These are phyloP conservation scores for Lasiodiplodia sp. DNA, from an alignment of 2,329 filamentous ascomycete genomes.

Conservation along the genomic window DNA sequence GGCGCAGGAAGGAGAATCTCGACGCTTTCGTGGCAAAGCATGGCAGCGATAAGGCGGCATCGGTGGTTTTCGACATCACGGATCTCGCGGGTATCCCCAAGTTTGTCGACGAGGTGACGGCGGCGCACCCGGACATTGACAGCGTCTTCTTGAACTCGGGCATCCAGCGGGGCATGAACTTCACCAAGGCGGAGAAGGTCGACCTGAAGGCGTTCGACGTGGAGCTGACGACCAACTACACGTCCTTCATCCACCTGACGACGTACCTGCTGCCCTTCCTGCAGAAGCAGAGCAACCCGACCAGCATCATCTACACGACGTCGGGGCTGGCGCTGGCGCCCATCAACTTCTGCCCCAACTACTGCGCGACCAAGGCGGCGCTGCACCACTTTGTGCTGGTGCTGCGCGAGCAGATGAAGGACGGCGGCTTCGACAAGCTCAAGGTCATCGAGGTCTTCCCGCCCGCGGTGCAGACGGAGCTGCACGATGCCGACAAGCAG, in stretches of 20 bases:
- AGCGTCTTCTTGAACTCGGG: constrained; percentile 62
- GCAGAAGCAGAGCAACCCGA: constrained; percentile 52
- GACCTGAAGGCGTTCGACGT: constrained; percentile 53
- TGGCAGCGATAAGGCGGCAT: constrained; percentile 55
- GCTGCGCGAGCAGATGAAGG: constrained; percentile 59
- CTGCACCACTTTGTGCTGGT: constrained; percentile 62
- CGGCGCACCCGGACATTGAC: constrained; percentile 59
- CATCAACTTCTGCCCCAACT: constrained; percentile 56
- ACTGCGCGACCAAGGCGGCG: constrained; percentile 64
- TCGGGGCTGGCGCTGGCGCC: constrained; percentile 61
- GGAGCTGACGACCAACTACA: constrained; percentile 61
- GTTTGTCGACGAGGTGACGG: constrained; percentile 52
- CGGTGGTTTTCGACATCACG: constrained; percentile 59
- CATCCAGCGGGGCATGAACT: constrained; percentile 60
- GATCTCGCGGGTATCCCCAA: constrained; percentile 56
- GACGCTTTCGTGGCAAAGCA: constrained; percentile 56
- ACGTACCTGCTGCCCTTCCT: constrained; percentile 59
- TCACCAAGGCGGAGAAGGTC: constrained; percentile 56
- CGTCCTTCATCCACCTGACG: constrained; percentile 57
- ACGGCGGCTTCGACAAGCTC: constrained; percentile 52
- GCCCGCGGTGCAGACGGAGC: constrained; percentile 64
- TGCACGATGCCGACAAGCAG: constrained; percentile 63
- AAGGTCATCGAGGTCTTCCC: constrained; percentile 64
- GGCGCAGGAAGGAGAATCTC: constrained; percentile 60
- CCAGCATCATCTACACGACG: constrained; percentile 56